Percentiles rank a stretch among this genome's conserved stretches.
Evolutionary conservation across 1,139 yeast genomes (phyloP).

Genomic region (Kodamaea derodonti): DNA sequence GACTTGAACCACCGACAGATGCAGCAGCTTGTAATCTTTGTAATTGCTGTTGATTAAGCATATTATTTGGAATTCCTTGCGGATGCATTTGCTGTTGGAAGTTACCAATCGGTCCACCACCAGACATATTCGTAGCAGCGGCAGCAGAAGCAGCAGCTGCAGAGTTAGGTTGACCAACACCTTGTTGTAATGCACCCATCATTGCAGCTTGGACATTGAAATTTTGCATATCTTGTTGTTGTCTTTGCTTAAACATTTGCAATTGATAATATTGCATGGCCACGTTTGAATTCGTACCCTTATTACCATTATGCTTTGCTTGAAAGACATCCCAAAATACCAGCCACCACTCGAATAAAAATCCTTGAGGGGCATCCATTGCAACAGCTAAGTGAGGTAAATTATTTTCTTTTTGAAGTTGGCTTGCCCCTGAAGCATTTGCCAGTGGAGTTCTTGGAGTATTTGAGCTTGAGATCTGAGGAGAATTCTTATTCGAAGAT

Average conservation of each 20-base stretch:
- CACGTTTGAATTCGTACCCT: constrained; percentile 44
- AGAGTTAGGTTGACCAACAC: constrained; percentile 1
- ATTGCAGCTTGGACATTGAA: constrained; percentile 28
- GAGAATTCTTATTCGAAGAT: constrained; percentile 17
- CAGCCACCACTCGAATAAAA: constrained; percentile 93
- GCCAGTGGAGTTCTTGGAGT: constrained; percentile 18
- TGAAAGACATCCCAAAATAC: constrained; percentile 92
- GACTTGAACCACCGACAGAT: constrained; percentile 7
- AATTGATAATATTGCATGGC: constrained; percentile 74
- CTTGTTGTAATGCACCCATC: constrained; percentile 13
- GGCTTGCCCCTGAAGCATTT: constrained; percentile 11
- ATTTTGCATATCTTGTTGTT: constrained; percentile 49
- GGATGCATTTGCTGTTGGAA: constrained; percentile 4
- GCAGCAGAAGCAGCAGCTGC: constrained; percentile 1
- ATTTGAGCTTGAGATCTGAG: constrained; percentile 14
- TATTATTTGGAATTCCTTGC: not conserved
- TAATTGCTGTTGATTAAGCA: constrained; percentile 6
- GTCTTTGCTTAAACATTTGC: constrained; percentile 62
- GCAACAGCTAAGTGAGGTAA: constrained; percentile 50
- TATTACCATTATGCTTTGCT: constrained; percentile 47
- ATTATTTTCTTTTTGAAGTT: constrained; percentile 33
- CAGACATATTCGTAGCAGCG: constrained; percentile 2
- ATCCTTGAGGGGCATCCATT: constrained; percentile 84
- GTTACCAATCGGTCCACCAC: not conserved
- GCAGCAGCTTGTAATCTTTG: constrained; percentile 9